phyloP scores from a whole-genome alignment of 2,329 filamentous ascomycete species.

The Immersiporthe knoxdaviesiana region DNA sequence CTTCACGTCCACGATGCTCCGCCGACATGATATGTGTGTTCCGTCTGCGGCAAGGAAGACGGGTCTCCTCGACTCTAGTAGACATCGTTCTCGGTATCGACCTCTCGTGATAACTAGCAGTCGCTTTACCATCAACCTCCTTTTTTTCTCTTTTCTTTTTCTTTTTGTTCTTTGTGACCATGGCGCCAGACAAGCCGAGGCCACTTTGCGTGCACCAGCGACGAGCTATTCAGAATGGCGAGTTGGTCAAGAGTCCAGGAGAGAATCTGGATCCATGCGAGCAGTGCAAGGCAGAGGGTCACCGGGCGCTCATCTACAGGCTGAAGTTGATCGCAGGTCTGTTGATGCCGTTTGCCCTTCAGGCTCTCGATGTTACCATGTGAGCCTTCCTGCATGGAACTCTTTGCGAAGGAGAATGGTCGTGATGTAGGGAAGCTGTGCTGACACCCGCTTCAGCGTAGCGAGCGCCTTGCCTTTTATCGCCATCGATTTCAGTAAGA shows the following conservation, averaged over 20 bases:
- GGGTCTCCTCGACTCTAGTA: background rate
- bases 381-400: background rate
- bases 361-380: constrained; percentile 50
- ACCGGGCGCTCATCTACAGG: constrained; percentile 20
- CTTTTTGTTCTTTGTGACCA: background rate
- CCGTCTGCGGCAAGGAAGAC: background rate
- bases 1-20: background rate
- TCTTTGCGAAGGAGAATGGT: background rate
- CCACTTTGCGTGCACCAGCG: constrained; percentile 18
- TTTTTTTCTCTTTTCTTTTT: no score
- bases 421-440: background rate
- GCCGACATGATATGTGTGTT: constrained; percentile 1
- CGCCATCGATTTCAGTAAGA: constrained; percentile 63
- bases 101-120: background rate
- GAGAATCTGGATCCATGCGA: constrained; percentile 1
- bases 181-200: constrained; percentile 17
- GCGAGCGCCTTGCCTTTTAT: constrained; percentile 66
- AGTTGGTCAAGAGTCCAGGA: background rate
- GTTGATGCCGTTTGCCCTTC: constrained; percentile 62
- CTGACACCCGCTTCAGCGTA: constrained; percentile 35
- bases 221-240: constrained; percentile 15
- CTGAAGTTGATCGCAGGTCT: constrained; percentile 46
- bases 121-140: no score
- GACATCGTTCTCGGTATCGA: background rate
- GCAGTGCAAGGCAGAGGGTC: constrained; percentile 20